Base-by-base conservation (phyloP, 345 rosid genomes). In the Dovyalis caffra region DNA sequence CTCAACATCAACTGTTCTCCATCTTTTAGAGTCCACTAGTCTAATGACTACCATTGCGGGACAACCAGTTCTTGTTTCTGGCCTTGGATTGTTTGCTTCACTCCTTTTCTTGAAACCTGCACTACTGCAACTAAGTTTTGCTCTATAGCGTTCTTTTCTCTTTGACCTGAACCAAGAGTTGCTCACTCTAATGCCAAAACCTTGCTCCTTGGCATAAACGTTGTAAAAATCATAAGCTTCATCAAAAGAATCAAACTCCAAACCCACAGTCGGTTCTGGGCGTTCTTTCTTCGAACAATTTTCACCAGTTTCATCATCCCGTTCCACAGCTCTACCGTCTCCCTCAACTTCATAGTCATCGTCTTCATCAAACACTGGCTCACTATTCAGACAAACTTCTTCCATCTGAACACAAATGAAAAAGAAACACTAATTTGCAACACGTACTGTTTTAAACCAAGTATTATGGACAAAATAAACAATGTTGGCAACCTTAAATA, bases 101-200 rank as follows among this genome's bases (percentile, higher is more conserved):
- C 86, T 85, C 78, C 77, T 85, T 79, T 85, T 85, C 74, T 85
- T 83, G 76, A 86, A 86, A 38, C 88, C 88, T 20, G 86, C 88
- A 79, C 85, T 86, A 67, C 86, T 86, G 76, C 88, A 86, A 68
- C 85, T 86, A 81, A 86, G 86, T 83, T 86, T 86, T 40, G 86
- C 88, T 81, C 88, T 77, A 45, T 83, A 86, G 0, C 86, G 80
- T 74, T 86, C 86, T 73, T 86, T 86, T 57, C 80, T 64, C 83
- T 81, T 83, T 74, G 88, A 74, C 66, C 85, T 81, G 73, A 80
- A 86, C 88, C 86, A 83, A 0, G 86, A 83, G 68, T 86, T 86
- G 70, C 88, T 79, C 63, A 86, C 88, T 79, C 88, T 79, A 29
- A 86, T 78, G n/a, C 88, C 88, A 75, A 86, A 86, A 53, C 86